Evolutionary conservation across 2,329 filamentous ascomycete genomes (phyloP).

Genomic region (Colletotrichum acutatum): DNA sequence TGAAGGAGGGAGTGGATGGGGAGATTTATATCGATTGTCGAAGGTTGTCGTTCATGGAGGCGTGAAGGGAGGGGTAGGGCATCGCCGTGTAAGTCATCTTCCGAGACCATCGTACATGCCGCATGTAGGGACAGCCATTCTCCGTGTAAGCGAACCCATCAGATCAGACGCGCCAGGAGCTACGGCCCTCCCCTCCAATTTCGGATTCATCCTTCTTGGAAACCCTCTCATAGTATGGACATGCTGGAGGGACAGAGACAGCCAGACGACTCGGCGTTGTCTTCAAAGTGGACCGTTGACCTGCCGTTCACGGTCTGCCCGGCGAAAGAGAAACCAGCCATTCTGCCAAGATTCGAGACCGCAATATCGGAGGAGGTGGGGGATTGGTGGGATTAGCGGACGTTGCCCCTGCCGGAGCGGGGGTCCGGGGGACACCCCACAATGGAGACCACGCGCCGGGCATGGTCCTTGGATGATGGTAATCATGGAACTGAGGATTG

Average conservation of each 20-base stretch:
- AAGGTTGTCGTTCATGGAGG: too few relatives aligned
- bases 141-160: not conserved
- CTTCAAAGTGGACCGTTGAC: not conserved
- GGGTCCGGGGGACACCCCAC: not conserved
- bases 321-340: not conserved
- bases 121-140: not conserved
- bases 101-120: too few relatives aligned
- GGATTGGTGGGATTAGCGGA: slow-evolving; percentile 27
- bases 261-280: not conserved
- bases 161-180: not conserved
- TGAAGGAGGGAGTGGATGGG: not conserved
- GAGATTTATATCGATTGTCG: not conserved
- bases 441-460: not conserved
- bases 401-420: not conserved
- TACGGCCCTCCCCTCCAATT: not conserved
- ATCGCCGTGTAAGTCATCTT: not conserved
- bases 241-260: too few relatives aligned
- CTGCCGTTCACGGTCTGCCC: not conserved
- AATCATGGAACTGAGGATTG: too few relatives aligned
- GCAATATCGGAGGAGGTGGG: slow-evolving; percentile 7
- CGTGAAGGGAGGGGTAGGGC: not conserved
- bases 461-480: not conserved
- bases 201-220: not conserved
- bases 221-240: too few relatives aligned
- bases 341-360: not conserved